Base-by-base conservation (phyloP, 1,284 basidiomycete genomes). In the Exobasidium rhododendri region DNA sequence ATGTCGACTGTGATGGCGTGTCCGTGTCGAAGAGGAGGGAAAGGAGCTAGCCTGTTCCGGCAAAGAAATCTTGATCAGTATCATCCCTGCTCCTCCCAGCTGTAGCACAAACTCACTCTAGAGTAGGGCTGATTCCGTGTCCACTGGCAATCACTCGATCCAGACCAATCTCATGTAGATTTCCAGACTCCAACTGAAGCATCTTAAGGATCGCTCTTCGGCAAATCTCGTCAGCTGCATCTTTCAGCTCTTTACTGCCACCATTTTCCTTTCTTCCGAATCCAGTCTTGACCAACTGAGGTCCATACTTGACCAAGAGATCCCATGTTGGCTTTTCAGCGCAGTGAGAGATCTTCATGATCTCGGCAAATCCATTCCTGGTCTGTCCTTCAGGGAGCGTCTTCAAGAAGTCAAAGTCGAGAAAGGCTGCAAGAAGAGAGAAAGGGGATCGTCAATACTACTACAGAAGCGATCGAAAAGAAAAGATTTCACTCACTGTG, bases 131-230 rank as follows among this genome's bases (percentile, higher is more conserved):
- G 77, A 82, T 82, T 57, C 81, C 81, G 70, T 82, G 82, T 24
- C 82, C 82, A 69, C 80, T 81, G 52, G 82, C 82, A 61, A 83
- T 83, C 50, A 83, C 82, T 61, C 82, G 79, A 77, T 83, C 82
- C n/a, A 83, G 75, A 49, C 80, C 79, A 55, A 83, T 81, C 70
- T 83, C 82, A 79, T 83, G 82, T 62, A 83, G 68, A 78, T 83
- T 83, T 59, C 80, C 80, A 31, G 81, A 77, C 74, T 83, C 82
- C 61, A 83, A 80, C 74, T 82, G 79, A 51, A 83, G 75, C 82
- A 83, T 83, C 60, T 80, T 77, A 72, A 81, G 78, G 74, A 83
- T 83, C 58, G 80, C 82, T 49, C 78, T 68, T 61, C 81, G 73
- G 74, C 82, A 82, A 63, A 83, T 80, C 70, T 80, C 54, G 65